phyloP scores from a whole-genome alignment of 495 filamentous ascomycete species.

The Xylaria bambusicola region DNA sequence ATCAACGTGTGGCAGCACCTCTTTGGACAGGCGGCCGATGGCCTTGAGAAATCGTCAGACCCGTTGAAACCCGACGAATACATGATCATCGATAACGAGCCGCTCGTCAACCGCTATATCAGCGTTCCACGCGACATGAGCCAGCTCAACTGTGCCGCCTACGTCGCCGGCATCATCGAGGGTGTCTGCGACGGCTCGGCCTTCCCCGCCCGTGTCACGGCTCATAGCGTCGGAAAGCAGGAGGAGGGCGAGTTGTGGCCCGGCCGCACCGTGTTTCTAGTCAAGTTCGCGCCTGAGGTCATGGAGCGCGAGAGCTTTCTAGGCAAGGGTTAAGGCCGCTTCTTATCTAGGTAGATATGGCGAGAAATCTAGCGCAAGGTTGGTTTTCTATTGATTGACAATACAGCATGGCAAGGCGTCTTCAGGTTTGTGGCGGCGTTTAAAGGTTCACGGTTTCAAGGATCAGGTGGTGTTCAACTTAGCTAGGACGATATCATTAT shows the following conservation, averaged over 20 bases:
- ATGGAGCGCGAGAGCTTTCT: constrained; percentile 82
- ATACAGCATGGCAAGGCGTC: constrained; percentile 34
- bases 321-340: constrained; percentile 37
- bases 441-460: not conserved
- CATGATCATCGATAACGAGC: constrained; percentile 98
- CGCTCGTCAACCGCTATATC: constrained; percentile 90
- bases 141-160: constrained; percentile 94
- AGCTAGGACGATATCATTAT: no score
- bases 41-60: constrained; percentile 84
- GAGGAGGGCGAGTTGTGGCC: constrained; percentile 87
- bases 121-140: constrained; percentile 92
- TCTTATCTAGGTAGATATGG: not conserved
- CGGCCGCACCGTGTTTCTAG: constrained; percentile 89
- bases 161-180: constrained; percentile 92
- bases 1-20: constrained; percentile 88
- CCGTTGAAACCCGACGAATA: constrained; percentile 85
- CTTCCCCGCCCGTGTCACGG: constrained; percentile 85
- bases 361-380: not conserved
- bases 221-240: constrained; percentile 78
- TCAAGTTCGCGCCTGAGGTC: constrained; percentile 85
- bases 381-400: not conserved
- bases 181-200: constrained; percentile 90
- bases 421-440: constrained; percentile 22
- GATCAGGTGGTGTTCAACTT: no score
- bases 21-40: constrained; percentile 85